A percentile compares a stretch with the other conserved stretches of the same genome.
Conservation (phyloP, 306 rosid genomes). For the Vicia sativa region DNA sequence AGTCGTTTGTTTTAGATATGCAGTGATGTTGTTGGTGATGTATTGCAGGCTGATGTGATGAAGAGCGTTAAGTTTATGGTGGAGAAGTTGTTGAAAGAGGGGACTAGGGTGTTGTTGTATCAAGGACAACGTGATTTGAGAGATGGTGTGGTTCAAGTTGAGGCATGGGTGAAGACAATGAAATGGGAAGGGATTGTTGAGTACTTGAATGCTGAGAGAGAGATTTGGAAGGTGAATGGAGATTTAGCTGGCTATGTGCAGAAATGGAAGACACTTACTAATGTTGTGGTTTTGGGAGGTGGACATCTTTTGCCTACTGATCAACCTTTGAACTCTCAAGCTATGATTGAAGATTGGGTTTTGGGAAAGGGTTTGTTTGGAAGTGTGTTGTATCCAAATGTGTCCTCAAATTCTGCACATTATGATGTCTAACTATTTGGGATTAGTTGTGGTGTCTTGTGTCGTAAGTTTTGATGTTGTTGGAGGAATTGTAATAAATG, state of each 20-base stretch:
- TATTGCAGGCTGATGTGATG: conserved; percentile 65
- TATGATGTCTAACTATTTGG: conserved; percentile 11
- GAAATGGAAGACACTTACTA: conserved; percentile 64
- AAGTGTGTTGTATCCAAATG: not conserved
- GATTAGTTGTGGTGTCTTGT: too few relatives aligned
- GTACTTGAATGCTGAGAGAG: conserved; percentile 59
- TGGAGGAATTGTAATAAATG: too few relatives aligned
- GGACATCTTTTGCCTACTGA: conserved; percentile 81
- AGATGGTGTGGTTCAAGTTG: conserved; percentile 65
- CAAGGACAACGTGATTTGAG: conserved; percentile 70
- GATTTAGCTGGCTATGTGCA: conserved; percentile 81
- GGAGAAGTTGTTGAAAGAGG: conserved; percentile 55
- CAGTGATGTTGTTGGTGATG: conserved; percentile 50
- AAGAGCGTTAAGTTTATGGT: conserved; percentile 74
- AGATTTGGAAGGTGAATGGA: conserved; percentile 66
- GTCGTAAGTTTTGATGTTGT: too few relatives aligned
- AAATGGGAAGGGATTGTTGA: conserved; percentile 63
- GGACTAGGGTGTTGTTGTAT: conserved; percentile 60
- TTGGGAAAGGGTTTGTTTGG: conserved; percentile 54
- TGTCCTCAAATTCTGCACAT: not conserved
- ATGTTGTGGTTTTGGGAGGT: conserved; percentile 70
- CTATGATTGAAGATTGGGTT: conserved; percentile 86
- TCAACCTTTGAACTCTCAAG: conserved; percentile 61
- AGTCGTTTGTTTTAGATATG: conserved; percentile 49
- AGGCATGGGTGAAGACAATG: conserved; percentile 78